Percentiles rank a stretch among this genome's conserved stretches.
phyloP scores from a whole-genome alignment of 75 land plant species.

The Pinus taeda region DNA sequence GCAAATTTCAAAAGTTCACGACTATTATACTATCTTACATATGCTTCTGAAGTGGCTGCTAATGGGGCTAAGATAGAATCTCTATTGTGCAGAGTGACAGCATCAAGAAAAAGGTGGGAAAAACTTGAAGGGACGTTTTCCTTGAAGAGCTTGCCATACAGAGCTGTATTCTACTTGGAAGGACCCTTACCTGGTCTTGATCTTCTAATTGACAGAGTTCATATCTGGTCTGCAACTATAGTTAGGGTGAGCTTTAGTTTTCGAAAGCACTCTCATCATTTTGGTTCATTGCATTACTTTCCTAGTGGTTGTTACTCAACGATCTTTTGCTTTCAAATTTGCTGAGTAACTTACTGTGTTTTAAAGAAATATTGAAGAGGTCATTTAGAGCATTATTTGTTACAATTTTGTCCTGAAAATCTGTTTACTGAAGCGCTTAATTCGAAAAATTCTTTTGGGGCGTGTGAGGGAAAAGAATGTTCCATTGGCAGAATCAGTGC shows the following conservation, averaged over 20 bases:
- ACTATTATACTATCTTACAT: not conserved
- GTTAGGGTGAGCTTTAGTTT: constrained; percentile 1
- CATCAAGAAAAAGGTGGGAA: constrained; percentile 18
- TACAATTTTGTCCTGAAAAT: not conserved
- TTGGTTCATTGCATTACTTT: not conserved
- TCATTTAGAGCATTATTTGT: not conserved
- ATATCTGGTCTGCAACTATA: not conserved
- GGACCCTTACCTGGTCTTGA: constrained; percentile 60
- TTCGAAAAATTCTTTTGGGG: no score
- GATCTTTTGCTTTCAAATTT: not conserved
- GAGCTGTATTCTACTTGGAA: constrained; percentile 47
- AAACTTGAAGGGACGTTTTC: constrained; percentile 30
- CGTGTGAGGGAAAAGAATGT: not conserved
- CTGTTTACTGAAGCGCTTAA: not conserved
- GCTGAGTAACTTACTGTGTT: not conserved
- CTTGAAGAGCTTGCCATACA: constrained; percentile 23
- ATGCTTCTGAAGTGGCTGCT: not conserved
- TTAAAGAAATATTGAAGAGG: not conserved
- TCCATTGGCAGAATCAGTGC: not conserved
- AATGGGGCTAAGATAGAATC: not conserved
- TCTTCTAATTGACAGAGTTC: constrained; percentile 34
- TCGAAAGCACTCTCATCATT: not conserved
- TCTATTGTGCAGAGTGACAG: constrained; percentile 16
- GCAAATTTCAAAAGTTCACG: not conserved
- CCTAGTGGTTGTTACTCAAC: not conserved